Percentiles rank a stretch among this genome's conserved stretches.
phyloP scores from a whole-genome alignment of 192 early-diverging fungal genomes.

The Entrophospora sp. region DNA sequence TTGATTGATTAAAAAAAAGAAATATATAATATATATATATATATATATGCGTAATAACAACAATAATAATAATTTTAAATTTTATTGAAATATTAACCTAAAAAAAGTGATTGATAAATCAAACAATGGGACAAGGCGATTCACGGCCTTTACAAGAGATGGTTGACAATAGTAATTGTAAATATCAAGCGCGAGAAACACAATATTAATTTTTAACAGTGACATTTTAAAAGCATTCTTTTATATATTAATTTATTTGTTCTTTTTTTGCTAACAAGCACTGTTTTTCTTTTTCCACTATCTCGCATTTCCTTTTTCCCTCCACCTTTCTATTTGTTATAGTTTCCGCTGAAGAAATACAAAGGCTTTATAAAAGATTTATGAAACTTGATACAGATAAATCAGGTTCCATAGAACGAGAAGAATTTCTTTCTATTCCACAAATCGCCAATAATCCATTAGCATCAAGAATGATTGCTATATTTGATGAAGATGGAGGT shows the following conservation, averaged over 20 bases:
- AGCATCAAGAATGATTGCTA: constrained; percentile 88
- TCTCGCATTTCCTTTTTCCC: neutral
- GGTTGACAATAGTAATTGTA: constrained; percentile 9
- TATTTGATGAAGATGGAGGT: constrained; percentile 96
- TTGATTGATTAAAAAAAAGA: too few species aligned
- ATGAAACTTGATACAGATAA: constrained; percentile 97
- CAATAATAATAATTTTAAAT: too few species aligned
- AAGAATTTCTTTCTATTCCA: constrained; percentile 94
- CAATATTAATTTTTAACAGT: neutral
- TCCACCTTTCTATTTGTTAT: neutral
- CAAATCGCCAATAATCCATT: constrained; percentile 98
- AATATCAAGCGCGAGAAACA: neutral
- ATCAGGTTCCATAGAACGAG: constrained; percentile 92
- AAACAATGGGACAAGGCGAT: too few species aligned
- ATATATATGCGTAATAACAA: too few species aligned
- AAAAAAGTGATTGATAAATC: too few species aligned
- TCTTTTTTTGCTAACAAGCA: neutral
- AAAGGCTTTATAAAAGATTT: constrained; percentile 98
- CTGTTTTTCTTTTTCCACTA: neutral
- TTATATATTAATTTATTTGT: neutral
- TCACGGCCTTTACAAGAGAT: neutral
- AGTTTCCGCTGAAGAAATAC: constrained; percentile 91
- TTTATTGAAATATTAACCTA: too few species aligned
- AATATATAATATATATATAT: too few species aligned
- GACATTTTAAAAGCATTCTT: neutral